Base-by-base conservation (phyloP, 129 eudicot species). In the Helichrysum umbraculigerum region DNA sequence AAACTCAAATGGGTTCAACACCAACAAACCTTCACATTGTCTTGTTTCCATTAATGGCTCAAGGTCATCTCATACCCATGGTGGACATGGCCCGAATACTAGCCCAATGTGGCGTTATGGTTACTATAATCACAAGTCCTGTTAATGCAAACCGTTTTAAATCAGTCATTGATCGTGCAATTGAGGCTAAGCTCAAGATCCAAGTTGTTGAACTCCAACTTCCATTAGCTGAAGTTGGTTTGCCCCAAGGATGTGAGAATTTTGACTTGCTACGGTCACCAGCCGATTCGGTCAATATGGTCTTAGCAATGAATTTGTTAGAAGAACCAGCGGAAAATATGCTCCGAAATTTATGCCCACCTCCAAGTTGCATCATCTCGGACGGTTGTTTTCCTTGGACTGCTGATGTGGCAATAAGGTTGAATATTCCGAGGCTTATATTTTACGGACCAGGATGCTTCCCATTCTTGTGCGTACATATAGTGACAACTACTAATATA, bases 371-470 rank as follows among this genome's bases (percentile, higher is more conserved):
- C 81, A 72, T 89, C 32, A 68, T 86, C 35, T 84, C 91, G 3
- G 88, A 85, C 2, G 82, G 68, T 1, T 21, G 72, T 19, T 77
- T 89, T 39, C 89, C 89, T 0, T 86, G 91, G 95, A 86, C 87
- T 0, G 76, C 63, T 11, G 74, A 71, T 4, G 33, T 85, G 5
- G 91, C 98, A 0, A 63, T 66, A 30, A 76, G 66, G 22, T 82
- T 86, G 32, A 70, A 73, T 20, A 84, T 92, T 32, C 98, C 93
- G 25, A 78, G 93, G 81, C 44, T 87, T 16, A 80, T 86, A 42
- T 92, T 92, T 78, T 82, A 89, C 33, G 89, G 89, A 3, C 82
- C 87, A 2, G 82, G 87, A 25, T 92, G 98, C 35, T 92, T 89
- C 32, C 37, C 88, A 9, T 66, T 86, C 4, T 5, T 86, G 41